Base-by-base conservation (phyloP, 2,329 filamentous ascomycete genomes). In the Leptoxyphium fumago region DNA sequence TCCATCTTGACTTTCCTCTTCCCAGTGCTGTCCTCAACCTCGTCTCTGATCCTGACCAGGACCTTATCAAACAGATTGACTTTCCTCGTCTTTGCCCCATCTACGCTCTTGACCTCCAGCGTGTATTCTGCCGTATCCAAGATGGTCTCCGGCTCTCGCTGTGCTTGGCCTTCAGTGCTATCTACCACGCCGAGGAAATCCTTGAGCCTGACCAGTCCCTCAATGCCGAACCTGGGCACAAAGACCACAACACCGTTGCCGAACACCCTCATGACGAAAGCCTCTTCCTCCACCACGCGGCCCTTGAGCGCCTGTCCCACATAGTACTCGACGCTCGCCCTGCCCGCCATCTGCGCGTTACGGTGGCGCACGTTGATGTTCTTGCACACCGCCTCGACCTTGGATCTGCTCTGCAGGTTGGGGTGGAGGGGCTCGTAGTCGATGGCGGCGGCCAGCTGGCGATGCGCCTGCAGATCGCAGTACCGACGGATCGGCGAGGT, bases 281-380 rank as follows among this genome's bases (percentile, higher is more conserved):
- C 91, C 46, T 95, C 88, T 63, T 95, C 88, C 55, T 88, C 81
- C 7, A 80, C 66, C 13, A 77, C 70, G 43, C 75, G 70, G 9
- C 75, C 86, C 67, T 91, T 91, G 45, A 98, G 79, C 10, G 89
- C 87, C 67, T 98, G 91, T 0, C 91, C 91, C 41, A 98, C 91
- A 61, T 96, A 98, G 68, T 96, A 98, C 55, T 94, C 88, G 50
- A 98, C 88, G 54, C 83, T 91, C 21, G 91, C 89, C 47, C 91
- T 80, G 30, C 89, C 89, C 2, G 91, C 91, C 66, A 94, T 82
- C 65, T 98, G 91, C 29, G 91, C 91, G 64, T 98, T 98, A 58
- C 91, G 85, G 64, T 98, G 91, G 7, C 91, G 81, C 46, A 91
- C 80, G 64, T 98, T 98, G 74, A 98, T 95, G 68, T 98, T 98